Conservation (phyloP, 768 basidiomycete genomes). For the Suillus occidentalis region DNA sequence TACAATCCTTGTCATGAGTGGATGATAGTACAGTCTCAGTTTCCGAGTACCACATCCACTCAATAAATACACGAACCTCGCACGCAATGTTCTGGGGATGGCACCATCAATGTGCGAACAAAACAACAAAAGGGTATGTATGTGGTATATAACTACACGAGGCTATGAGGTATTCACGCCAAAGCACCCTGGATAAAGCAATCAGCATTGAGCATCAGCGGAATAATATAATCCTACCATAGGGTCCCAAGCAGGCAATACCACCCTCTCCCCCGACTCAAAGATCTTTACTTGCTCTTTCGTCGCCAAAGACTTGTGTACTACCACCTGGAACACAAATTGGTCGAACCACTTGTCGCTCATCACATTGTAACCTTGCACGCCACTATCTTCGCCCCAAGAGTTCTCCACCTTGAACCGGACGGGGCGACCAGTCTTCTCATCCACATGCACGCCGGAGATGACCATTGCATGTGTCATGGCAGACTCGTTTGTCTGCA, state of each 20-base stretch:
- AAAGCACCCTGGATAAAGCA: slow-evolving; percentile 9
- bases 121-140: slow-evolving; percentile 8
- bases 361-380: slow-evolving; percentile 93
- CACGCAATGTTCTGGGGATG: neutral
- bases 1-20: too few relatives aligned
- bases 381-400: slow-evolving; percentile 77
- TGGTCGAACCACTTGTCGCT: slow-evolving; percentile 90
- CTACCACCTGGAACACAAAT: slow-evolving; percentile 94
- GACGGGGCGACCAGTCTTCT: slow-evolving; percentile 62
- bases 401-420: slow-evolving; percentile 98
- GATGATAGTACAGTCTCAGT: too few relatives aligned
- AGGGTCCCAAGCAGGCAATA: slow-evolving; percentile 85
- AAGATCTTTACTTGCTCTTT: slow-evolving; percentile 80
- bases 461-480: slow-evolving; percentile 96
- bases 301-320: slow-evolving; percentile 76
- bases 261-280: slow-evolving; percentile 61
- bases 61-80: neutral
- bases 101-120: neutral
- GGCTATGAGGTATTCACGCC: slow-evolving; percentile 30
- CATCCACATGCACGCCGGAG: slow-evolving; percentile 86
- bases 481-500: slow-evolving; percentile 77
- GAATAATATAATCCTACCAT: slow-evolving; percentile 23
- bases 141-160: slow-evolving; percentile 42
- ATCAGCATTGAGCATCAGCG: neutral
- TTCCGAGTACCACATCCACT: neutral